Conservation (phyloP, 179 eudicot genomes). For the Gypsophila paniculata region DNA sequence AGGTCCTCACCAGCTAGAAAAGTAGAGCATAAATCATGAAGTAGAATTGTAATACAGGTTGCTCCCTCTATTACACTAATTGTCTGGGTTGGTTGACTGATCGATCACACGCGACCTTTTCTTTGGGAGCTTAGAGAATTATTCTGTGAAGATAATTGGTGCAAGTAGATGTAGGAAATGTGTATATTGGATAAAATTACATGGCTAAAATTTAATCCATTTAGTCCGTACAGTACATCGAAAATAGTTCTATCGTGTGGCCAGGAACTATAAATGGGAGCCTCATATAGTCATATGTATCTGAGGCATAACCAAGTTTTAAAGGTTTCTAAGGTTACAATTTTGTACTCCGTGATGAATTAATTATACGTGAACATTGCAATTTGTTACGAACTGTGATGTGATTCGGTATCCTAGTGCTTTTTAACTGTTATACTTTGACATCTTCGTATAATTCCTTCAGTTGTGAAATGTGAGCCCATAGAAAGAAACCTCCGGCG, state of each 20-base stretch:
- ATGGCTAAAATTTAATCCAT: background rate
- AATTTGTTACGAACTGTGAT: constrained; percentile 50
- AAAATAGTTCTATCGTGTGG: background rate
- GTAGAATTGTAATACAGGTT: constrained; percentile 17
- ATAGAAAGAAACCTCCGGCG: too few species aligned
- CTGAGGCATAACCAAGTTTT: background rate
- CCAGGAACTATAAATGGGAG: background rate
- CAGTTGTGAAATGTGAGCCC: too few species aligned
- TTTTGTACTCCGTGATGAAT: background rate
- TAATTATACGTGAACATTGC: too few species aligned
- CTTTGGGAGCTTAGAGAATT: background rate
- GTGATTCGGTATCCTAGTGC: constrained; percentile 25
- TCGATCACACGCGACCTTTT: background rate
- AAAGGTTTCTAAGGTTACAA: background rate
- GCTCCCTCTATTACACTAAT: background rate
- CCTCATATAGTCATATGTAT: background rate
- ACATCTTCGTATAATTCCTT: constrained; percentile 71
- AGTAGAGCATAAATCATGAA: constrained; percentile 2
- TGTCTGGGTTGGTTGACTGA: background rate
- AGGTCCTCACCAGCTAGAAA: constrained; percentile 37
- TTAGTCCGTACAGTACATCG: background rate
- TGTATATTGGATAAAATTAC: constrained; percentile 8
- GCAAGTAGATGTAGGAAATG: constrained; percentile 7
- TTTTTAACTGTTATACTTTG: constrained; percentile 22
- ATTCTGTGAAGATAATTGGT: background rate